These are phyloP conservation scores for Calendula officinalis DNA, from an alignment of 129 eudicot genomes.

Conservation along the genomic window DNA sequence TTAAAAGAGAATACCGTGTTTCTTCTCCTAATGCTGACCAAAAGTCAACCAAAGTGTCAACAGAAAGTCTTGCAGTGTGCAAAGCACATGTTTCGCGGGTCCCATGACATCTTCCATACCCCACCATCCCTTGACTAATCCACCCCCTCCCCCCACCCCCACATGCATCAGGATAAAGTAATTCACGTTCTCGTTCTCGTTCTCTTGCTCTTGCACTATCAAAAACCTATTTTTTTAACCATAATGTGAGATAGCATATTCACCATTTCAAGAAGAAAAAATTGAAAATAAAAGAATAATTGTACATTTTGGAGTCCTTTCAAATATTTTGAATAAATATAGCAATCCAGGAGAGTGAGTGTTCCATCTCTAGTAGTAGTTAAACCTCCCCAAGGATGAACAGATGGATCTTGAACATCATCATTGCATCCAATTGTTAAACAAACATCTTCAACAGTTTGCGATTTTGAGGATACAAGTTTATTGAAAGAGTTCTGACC, in stretches of 20 bases:
- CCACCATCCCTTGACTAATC: slow-evolving; percentile 92
- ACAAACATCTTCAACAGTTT: slow-evolving; percentile 36
- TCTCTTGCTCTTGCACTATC: slow-evolving; percentile 95
- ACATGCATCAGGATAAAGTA: slow-evolving; percentile 98
- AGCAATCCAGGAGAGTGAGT: slow-evolving; percentile 85
- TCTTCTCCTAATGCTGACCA: slow-evolving; percentile 99
- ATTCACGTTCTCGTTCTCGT: slow-evolving; percentile 88
- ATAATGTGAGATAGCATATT: slow-evolving; percentile 20
- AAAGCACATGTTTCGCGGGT: slow-evolving; percentile 93
- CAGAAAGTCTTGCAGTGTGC: slow-evolving; percentile 95
- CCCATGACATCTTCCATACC: slow-evolving; percentile 95
- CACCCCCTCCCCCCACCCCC: slow-evolving; percentile 97
- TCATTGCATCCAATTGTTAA: slow-evolving; percentile 37
- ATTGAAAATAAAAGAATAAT: not conserved
- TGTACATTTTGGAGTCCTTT: slow-evolving; percentile 88
- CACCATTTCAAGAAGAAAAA: slow-evolving; percentile 12
- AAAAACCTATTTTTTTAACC: slow-evolving; percentile 61
- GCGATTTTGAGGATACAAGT: slow-evolving; percentile 33
- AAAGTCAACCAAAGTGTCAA: slow-evolving; percentile 92
- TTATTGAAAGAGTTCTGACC: slow-evolving; percentile 40
- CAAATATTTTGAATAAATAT: slow-evolving; percentile 68
- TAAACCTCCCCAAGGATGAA: slow-evolving; percentile 90
- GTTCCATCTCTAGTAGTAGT: slow-evolving; percentile 75
- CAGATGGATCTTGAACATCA: slow-evolving; percentile 80
- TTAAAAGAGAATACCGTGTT: slow-evolving; percentile 74